Evolutionary conservation across 2,329 filamentous ascomycete species (phyloP).

Genomic region (Diplodia mutila): DNA sequence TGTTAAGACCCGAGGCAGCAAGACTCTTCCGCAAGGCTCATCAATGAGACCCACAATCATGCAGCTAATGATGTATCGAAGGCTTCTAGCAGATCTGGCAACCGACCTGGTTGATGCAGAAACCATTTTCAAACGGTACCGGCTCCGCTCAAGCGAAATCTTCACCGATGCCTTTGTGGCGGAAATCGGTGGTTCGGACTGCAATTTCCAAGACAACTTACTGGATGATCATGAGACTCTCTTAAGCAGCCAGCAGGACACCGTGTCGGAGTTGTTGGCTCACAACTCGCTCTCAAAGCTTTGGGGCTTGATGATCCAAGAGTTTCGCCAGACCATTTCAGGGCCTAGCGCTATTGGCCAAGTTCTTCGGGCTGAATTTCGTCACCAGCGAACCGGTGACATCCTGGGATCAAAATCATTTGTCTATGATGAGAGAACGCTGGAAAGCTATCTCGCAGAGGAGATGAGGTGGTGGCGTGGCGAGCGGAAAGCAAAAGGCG

Average conservation of each 20-base stretch:
- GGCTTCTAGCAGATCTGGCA: constrained; percentile 77
- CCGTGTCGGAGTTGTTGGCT: constrained; percentile 56
- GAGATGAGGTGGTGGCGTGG: constrained; percentile 91
- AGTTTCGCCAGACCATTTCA: constrained; percentile 53
- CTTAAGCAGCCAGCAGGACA: constrained; percentile 46
- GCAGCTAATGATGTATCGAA: constrained; percentile 88
- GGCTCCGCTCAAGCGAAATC: constrained; percentile 63
- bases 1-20: constrained; percentile 77
- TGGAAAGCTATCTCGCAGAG: constrained; percentile 68
- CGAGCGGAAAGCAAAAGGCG: constrained; percentile 70
- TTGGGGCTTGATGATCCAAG: constrained; percentile 66
- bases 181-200: constrained; percentile 71
- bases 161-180: constrained; percentile 83
- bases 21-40: constrained; percentile 65
- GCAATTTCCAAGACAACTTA: constrained; percentile 60
- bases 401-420: constrained; percentile 65
- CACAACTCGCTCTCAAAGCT: constrained; percentile 64
- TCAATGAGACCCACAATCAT: constrained; percentile 76
- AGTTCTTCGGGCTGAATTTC: constrained; percentile 62
- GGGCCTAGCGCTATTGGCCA: constrained; percentile 60
- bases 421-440: constrained; percentile 64
- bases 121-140: constrained; percentile 71
- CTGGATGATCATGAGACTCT: constrained; percentile 30
- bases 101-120: constrained; percentile 71
- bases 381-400: constrained; percentile 50